Evolutionary conservation across 2,329 filamentous ascomycete genomes (phyloP), one percentile per base, ranked within the genome.

Genomic region (Penicillium sp.): DNA sequence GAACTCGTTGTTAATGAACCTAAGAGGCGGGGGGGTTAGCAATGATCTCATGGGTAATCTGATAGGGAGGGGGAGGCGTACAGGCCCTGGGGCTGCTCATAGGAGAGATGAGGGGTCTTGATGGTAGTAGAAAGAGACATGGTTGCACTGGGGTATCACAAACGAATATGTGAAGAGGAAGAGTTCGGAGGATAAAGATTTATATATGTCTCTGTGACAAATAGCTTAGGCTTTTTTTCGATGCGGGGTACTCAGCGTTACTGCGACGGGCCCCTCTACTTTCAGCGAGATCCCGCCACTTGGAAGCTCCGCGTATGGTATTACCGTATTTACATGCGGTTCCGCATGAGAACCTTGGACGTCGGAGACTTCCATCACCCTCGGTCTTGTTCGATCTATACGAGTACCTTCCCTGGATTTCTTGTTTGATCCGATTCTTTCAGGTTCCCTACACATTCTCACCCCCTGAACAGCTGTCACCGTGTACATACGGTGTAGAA

Each of bases 11-110:
- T 65, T 65, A 32, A 65, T 65, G 62, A 65, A 65, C 61, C 77
- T 97, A 16, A 5, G 76, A 18, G 18, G 18, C 2, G 18, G 18
- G 93, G 92, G 84, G 94, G 71, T 70, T 84, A 96, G n/a, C 27
- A 8, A 39, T 40, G 27, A 32, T 13, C 24, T 24, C 10, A 16
- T 38, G 18, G 24, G 24, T 16, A 36, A 36, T n/a, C 13, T n/a
- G 18, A 38, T 31, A 54, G 43, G 21, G 29, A 40, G 31, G 6
- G 31, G 29, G 8, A 24, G 22, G 47, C 69, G 29, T 69, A 76
- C 67, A 76, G 61, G 60, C 74, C 74, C 13, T 71, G 63, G 10
- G 74, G 74, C 65, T 76, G 74, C 57, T 76, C 74, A 51, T 75
- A 76, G 54, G 71, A 72, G 64, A 71, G 58, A 56, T 65, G 69